Evolutionary conservation across 306 rosid genomes (phyloP), one percentile per base, ranked within the genome.

Genomic region (Prunus campanulata): DNA sequence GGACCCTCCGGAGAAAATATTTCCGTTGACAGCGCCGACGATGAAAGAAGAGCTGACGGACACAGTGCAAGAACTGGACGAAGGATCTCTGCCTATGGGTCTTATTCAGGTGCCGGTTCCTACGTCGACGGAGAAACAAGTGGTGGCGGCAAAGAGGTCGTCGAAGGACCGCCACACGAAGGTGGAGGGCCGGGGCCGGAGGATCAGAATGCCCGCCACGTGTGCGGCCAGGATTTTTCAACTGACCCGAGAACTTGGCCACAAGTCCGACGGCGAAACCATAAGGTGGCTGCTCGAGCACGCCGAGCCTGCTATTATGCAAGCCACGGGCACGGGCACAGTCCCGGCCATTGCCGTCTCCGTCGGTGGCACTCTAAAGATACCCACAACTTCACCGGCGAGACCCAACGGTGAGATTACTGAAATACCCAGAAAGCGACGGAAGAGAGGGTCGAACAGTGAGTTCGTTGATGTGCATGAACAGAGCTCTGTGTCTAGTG

Each of bases 241-340:
- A 76, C 82, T 93, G 79, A 93, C 98, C 0, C 71, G 91, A n/a
- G 98, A 91, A 59, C 84, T 93, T 0, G 96, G 93, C 3, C 96
- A 82, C 81, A 93, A 86, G 70, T 88, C 96, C n/a, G 98, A 93
- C 69, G 98, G 98, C 15, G 97, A 93, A 74, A 93, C 98, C 66
- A 91, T 93, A 61, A 75, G 93, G 81, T 93, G 98, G 98, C 67
- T 93, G 4, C 85, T 93, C 1, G 93, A 91, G 79, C 95, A 81
- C 56, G 90, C 98, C 0, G 96, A 93, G 77, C 86, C 83, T 12
- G 90, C 95, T 1, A 91, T 93, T 29, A 85, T 93, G 0, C 86
- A 88, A 66, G 97, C 98, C 50, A 93, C 98, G 14, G 97, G 98
- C 0, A 91, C 95, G 0, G 97, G 97, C 1, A 93, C 98, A 0